These are phyloP conservation scores for Penicillium sclerotigenum DNA, from an alignment of 2,329 filamentous ascomycete genomes.

Conservation along the genomic window DNA sequence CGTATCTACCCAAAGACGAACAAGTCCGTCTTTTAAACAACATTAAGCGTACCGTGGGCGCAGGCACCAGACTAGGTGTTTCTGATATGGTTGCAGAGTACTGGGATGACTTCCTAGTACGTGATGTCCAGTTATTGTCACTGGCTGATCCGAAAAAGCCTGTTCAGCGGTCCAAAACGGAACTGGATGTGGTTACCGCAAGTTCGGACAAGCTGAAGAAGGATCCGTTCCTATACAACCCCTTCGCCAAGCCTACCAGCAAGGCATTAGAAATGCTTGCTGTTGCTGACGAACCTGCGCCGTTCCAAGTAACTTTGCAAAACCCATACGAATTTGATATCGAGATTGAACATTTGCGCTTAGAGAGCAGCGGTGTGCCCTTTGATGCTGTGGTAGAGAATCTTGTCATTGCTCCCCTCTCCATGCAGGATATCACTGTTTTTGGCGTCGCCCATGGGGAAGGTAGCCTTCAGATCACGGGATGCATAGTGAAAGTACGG, in stretches of 20 bases:
- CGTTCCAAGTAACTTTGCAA: conserved; percentile 79
- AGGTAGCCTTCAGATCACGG: conserved; percentile 70
- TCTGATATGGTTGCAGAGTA: conserved; percentile 73
- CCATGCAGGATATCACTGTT: conserved; percentile 74
- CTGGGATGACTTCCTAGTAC: conserved; percentile 93
- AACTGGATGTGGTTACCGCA: conserved; percentile 47
- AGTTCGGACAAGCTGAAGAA: conserved; percentile 43
- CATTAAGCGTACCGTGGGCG: conserved; percentile 75
- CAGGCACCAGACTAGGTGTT: conserved; percentile 73
- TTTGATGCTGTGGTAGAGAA: conserved; percentile 66
- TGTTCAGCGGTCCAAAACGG: conserved; percentile 59
- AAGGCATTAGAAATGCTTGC: conserved; percentile 63
- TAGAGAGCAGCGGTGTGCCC: conserved; percentile 70
- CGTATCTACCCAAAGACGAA: conserved; percentile 73
- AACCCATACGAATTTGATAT: conserved; percentile 94
- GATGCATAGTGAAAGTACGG: conserved; percentile 73
- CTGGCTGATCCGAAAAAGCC: conserved; percentile 59
- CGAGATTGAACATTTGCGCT: conserved; percentile 74
- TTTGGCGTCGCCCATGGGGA: conserved; percentile 63
- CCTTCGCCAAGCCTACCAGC: conserved; percentile 69
- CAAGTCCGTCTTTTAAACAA: conserved; percentile 81
- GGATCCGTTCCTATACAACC: conserved; percentile 93
- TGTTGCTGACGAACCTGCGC: conserved; percentile 73
- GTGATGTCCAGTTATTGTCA: conserved; percentile 69
- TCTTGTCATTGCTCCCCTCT: conserved; percentile 72